Conservation (phyloP, 345 rosid genomes). For the Carallia brachiata region DNA sequence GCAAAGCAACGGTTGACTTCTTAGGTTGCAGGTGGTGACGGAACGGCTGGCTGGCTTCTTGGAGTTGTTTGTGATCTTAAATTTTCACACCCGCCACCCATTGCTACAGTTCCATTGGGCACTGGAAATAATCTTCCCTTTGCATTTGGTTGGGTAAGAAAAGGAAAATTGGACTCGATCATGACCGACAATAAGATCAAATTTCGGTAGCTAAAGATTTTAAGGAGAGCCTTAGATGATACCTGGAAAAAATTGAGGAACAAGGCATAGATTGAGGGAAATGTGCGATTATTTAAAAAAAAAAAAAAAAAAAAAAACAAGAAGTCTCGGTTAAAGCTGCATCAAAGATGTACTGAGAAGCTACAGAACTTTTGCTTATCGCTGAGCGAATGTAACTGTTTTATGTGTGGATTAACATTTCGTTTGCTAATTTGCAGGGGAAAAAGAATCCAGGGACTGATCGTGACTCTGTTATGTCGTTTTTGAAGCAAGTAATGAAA, state of each 20-base stretch:
- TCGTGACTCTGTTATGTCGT: constrained; percentile 49
- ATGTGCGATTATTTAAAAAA: no score
- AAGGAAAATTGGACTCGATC: no score
- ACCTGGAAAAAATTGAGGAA: no score
- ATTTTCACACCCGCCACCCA: constrained; percentile 79
- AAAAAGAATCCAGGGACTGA: constrained; percentile 91
- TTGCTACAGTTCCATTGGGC: constrained; percentile 93
- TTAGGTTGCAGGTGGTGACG: constrained; percentile 98
- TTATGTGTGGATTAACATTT: constrained; percentile 1
- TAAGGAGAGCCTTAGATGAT: no score
- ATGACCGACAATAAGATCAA: no score
- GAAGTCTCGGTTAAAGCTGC: no score
- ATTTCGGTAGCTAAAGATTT: no score
- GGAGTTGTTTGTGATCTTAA: constrained; percentile 91
- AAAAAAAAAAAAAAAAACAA: no score
- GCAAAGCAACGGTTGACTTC: not conserved
- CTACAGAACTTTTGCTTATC: not conserved
- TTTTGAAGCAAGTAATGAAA: constrained; percentile 53
- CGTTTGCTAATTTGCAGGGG: constrained; percentile 55
- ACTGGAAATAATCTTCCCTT: constrained; percentile 97
- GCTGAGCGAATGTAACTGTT: not conserved
- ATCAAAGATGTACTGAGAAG: no score
- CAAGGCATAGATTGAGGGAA: no score
- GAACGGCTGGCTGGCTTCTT: constrained; percentile 98
- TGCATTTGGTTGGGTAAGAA: constrained; percentile 84